Conservation (phyloP, 2,329 filamentous ascomycete genomes). For the Diaporthe sp. region DNA sequence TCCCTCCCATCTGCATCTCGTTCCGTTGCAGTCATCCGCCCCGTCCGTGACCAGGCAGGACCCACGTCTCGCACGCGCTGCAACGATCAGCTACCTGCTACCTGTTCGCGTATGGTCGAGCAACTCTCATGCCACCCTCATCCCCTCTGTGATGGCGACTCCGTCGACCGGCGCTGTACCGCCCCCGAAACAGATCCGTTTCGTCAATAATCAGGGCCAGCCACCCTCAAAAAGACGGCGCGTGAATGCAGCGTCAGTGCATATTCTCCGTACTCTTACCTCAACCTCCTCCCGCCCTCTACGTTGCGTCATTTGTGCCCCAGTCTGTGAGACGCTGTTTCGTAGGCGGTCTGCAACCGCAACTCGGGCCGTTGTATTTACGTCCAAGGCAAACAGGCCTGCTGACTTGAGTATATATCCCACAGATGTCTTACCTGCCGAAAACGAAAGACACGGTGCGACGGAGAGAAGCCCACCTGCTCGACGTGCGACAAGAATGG, state of each 20-base stretch:
- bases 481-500: slow-evolving; percentile 79
- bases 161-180: slow-evolving; percentile 55
- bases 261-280: neutral
- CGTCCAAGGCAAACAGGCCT: neutral
- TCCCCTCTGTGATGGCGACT: slow-evolving; percentile 55
- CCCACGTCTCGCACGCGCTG: slow-evolving; percentile 26
- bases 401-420: slow-evolving; percentile 17
- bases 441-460: slow-evolving; percentile 80
- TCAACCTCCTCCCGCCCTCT: slow-evolving; percentile 8
- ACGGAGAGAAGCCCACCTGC: slow-evolving; percentile 77
- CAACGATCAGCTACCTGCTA: slow-evolving; percentile 2
- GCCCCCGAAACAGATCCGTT: slow-evolving; percentile 73
- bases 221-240: slow-evolving; percentile 82
- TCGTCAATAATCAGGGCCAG: slow-evolving; percentile 84
- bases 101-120: slow-evolving; percentile 19
- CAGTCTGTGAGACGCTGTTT: neutral
- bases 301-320: neutral
- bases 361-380: neutral
- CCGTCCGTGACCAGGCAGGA: slow-evolving; percentile 17
- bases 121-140: slow-evolving; percentile 20
- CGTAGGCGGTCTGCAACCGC: neutral
- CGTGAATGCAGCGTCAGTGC: slow-evolving; percentile 80
- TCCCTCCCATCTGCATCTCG: slow-evolving; percentile 13
- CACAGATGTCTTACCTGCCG: slow-evolving; percentile 77
- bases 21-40: slow-evolving; percentile 3